Conservation (phyloP, 2,329 filamentous ascomycete species). For the Aspergillus japonicus region DNA sequence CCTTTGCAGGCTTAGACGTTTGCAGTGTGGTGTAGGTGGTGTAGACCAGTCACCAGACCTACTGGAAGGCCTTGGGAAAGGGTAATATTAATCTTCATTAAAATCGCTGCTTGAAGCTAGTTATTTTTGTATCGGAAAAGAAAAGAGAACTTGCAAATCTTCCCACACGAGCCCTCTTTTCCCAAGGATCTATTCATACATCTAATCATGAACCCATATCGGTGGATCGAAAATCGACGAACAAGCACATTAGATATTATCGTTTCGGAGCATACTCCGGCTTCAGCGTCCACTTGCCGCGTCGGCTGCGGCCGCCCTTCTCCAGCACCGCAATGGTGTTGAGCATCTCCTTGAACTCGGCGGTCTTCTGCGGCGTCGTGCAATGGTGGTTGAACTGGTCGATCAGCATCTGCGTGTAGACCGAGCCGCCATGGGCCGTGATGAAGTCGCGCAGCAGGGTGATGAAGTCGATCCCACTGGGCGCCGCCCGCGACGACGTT, state of each 20-base stretch:
- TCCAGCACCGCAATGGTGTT: constrained; percentile 73
- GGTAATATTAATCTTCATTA: too few relatives aligned
- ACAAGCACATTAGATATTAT: neutral
- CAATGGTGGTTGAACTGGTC: constrained; percentile 87
- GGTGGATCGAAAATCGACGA: too few relatives aligned
- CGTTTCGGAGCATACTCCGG: constrained; percentile 49
- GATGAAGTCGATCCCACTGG: constrained; percentile 62
- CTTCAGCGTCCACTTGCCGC: constrained; percentile 60
- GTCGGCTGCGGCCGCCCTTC: constrained; percentile 47
- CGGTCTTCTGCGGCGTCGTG: constrained; percentile 64
- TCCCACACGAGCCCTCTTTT: too few relatives aligned
- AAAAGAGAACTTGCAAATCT: too few relatives aligned
- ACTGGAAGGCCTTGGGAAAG: too few relatives aligned
- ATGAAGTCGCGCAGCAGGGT: constrained; percentile 77
- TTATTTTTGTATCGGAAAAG: too few relatives aligned
- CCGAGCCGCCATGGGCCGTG: constrained; percentile 70
- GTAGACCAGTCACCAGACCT: too few relatives aligned
- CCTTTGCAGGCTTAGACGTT: too few relatives aligned
- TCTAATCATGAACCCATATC: too few relatives aligned
- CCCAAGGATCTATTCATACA: too few relatives aligned
- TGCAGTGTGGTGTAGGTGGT: too few relatives aligned
- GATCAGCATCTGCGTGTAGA: constrained; percentile 79
- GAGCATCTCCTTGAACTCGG: constrained; percentile 79
- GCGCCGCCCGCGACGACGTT: constrained; percentile 12
- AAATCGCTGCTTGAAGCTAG: too few relatives aligned